Evolutionary conservation across 179 eudicot species (phyloP).

Genomic region (Amaranthus tricolor): DNA sequence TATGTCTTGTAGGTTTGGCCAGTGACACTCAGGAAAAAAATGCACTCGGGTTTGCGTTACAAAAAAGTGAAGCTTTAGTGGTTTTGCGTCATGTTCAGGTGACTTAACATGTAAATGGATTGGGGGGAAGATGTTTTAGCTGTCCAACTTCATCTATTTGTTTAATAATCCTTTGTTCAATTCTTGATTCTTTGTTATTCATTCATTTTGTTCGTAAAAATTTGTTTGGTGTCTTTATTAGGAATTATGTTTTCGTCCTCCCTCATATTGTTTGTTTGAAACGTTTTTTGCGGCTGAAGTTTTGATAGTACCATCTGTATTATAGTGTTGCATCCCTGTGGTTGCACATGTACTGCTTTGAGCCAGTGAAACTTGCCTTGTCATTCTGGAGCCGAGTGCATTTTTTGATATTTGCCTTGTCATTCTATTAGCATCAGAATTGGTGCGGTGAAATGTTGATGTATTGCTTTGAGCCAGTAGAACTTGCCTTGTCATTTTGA

Average conservation of each 20-base stretch:
- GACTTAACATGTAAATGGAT: background rate
- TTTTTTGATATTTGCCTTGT: too few species aligned
- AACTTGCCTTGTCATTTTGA: too few species aligned
- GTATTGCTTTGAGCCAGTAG: too few species aligned
- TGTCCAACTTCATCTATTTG: slow-evolving; percentile 20
- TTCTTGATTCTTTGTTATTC: slow-evolving; percentile 23
- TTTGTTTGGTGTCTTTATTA: background rate
- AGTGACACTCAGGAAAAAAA: background rate
- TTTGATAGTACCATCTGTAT: too few species aligned
- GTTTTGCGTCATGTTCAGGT: slow-evolving; percentile 1
- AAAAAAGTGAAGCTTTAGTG: slow-evolving; percentile 1
- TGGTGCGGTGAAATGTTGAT: too few species aligned
- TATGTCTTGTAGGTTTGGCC: slow-evolving; percentile 13
- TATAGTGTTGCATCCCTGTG: too few species aligned
- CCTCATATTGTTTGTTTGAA: too few species aligned
- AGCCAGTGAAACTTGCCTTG: too few species aligned
- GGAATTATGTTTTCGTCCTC: background rate
- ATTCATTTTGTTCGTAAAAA: background rate
- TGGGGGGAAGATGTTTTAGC: background rate
- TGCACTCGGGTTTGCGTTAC: background rate
- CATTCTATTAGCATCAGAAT: too few species aligned
- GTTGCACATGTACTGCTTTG: too few species aligned
- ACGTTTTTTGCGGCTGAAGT: too few species aligned
- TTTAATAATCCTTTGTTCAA: slow-evolving; percentile 13
- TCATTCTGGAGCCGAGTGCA: too few species aligned